Conservation (phyloP, 495 filamentous ascomycete species). For the Cercophora newfieldiana region DNA sequence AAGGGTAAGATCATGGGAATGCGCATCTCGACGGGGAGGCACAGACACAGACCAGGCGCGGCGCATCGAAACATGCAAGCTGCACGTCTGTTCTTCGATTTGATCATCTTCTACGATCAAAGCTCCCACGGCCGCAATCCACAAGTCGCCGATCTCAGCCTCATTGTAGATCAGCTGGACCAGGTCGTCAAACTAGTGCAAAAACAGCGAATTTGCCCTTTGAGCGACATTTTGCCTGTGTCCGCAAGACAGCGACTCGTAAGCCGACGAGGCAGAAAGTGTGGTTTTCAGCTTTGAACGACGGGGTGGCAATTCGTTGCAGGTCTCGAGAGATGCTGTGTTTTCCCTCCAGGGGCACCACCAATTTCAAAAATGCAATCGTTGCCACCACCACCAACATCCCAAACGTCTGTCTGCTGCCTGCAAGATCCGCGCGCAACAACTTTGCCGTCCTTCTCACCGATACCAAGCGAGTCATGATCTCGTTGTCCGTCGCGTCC, state of each 20-base stretch:
- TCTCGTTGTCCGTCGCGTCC: not conserved
- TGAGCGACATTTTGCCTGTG: not conserved
- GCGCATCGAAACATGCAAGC: slow-evolving; percentile 19
- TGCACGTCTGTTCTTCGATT: slow-evolving; percentile 13
- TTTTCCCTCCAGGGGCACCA: not conserved
- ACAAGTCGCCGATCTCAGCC: slow-evolving; percentile 23
- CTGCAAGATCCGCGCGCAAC: not conserved
- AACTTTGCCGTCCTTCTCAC: not conserved
- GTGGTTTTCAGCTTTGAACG: not conserved
- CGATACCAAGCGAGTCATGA: not conserved
- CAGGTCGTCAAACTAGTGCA: not conserved
- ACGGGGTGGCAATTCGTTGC: not conserved
- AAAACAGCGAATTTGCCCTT: not conserved
- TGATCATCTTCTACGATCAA: slow-evolving; percentile 16
- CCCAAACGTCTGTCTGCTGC: not conserved
- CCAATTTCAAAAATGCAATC: not conserved
- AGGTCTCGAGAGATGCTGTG: not conserved
- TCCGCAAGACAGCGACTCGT: not conserved
- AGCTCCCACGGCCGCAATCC: slow-evolving; percentile 10
- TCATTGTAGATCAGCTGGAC: slow-evolving; percentile 22
- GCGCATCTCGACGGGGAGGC: slow-evolving; percentile 3
- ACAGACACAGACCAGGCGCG: slow-evolving; percentile 7
- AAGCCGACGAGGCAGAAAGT: not conserved
- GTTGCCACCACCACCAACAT: not conserved
- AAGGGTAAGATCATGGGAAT: slow-evolving; percentile 7